A percentile compares a stretch with the other conserved stretches of the same genome.
These are phyloP conservation scores for Thozetella sp. DNA, from an alignment of 495 filamentous ascomycete species.

Conservation along the genomic window DNA sequence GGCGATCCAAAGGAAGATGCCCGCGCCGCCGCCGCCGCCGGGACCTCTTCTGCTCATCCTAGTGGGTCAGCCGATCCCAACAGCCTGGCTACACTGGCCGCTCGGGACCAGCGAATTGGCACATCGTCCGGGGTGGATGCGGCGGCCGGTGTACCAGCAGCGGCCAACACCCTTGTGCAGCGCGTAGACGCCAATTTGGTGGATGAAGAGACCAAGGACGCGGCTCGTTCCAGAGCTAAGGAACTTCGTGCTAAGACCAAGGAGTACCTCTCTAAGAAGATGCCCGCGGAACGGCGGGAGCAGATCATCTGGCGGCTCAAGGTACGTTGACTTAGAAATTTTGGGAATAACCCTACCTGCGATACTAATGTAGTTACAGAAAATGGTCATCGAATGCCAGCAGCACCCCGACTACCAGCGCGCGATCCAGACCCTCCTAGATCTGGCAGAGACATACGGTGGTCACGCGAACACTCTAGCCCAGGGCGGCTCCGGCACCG, in stretches of 20 bases:
- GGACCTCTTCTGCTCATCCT: conserved; percentile 25
- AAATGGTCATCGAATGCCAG: conserved; percentile 96
- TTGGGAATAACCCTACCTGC: not conserved
- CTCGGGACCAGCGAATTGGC: conserved; percentile 28
- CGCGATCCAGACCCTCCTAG: conserved; percentile 83
- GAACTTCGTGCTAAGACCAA: conserved; percentile 38
- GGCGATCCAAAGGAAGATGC: conserved; percentile 56
- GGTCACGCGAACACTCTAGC: conserved; percentile 69
- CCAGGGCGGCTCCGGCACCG: conserved; percentile 61
- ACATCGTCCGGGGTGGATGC: conserved; percentile 53
- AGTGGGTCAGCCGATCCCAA: conserved; percentile 19
- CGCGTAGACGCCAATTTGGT: conserved; percentile 52
- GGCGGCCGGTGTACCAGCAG: conserved; percentile 47
- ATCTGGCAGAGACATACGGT: conserved; percentile 83
- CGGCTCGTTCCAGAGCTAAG: conserved; percentile 15
- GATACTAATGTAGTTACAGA: conserved; percentile 42
- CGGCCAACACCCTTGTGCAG: conserved; percentile 49
- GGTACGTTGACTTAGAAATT: conserved; percentile 18
- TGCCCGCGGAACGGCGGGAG: conserved; percentile 92
- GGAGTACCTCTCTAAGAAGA: conserved; percentile 78
- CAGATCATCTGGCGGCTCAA: conserved; percentile 92
- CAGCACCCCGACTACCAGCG: conserved; percentile 89
- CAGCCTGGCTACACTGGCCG: conserved; percentile 19
- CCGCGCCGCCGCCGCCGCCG: conserved; percentile 27
- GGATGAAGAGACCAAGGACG: conserved; percentile 65